Base-by-base conservation (phyloP, 2,329 filamentous ascomycete species). In the Penicillium sp. region DNA sequence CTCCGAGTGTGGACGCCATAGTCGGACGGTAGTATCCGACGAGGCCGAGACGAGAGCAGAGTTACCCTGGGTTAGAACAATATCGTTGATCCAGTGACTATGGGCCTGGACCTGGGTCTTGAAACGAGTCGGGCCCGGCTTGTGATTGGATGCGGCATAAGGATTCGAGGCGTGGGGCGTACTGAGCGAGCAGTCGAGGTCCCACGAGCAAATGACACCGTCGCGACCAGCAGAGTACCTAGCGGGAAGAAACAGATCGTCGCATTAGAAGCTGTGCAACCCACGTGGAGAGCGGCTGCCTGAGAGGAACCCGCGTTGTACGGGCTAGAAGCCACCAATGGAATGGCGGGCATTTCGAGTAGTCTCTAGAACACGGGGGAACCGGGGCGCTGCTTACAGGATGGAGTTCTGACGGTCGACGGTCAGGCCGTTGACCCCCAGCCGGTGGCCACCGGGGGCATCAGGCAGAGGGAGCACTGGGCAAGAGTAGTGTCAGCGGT, bases 171-270 rank as follows among this genome's bases (percentile, higher is more conserved):
- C 53, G 28, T 66, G 66, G 6, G 73, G 67, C 12, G 77, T 65
- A 63, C 72, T 58, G 50, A 80, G 79, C 19, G 80, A 70, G 8
- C 69, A 62, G 54, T 75, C 73, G 51, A 97, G 82, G 78, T 98
- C 89, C 95, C 95, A 99, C 64, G 94, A 92, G 81, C 95, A 99
- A 69, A 99, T 90, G 55, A 95, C 91, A 70, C 95, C 95, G 79
- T 99, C 95, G 75, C 95, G 90, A 63, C 95, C 95, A 68, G 92
- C 95, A 50, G 95, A 97, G 81, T 98, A 99, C 72, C 93, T 97
- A 65, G 37, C 61, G 42, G 57, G 50, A 59, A 44, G 47, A 35
- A 60, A 59, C 26, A 58, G 42, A 62, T 22, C 56, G 51, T 61
- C 59, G 62, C 59, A 62, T 72, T 68, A 73, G 68, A 60, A 59